Evolutionary conservation across 352 stramenopile species (phyloP), one percentile per base, ranked within the genome.

Genomic region (Pythium brachiatum): DNA sequence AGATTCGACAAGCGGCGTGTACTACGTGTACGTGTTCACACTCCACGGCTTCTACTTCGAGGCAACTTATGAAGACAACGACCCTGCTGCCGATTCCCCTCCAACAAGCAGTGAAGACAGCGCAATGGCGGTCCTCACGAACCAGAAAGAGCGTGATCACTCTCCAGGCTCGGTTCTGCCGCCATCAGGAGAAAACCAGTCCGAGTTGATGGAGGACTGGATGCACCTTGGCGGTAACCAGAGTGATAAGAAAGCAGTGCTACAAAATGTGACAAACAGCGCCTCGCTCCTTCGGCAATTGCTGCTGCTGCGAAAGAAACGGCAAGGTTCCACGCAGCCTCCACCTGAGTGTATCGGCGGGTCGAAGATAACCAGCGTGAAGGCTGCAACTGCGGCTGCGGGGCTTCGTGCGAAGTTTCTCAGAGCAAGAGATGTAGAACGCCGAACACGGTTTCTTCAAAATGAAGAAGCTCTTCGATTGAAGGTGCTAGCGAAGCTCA

Each of bases 331-430:
- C 20, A 51, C 65, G 1, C 26, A 73, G 25, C 64, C 69, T 18
- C 69, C 67, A 7, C 74, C 76, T 0, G 64, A 79, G 26, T 60
- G 76, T 29, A 27, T 88, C 7, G 31, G 71, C 36, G 79, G 76
- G 7, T 65, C 62, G 9, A 76, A 70, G 46, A 62, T 86, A 0
- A 65, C 25, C 8, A 70, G 47, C 26, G 57, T 61, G 5, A 86
- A 76, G 39, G 46, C 66, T 0, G 12, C 75, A 3, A 70, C 75
- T 8, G 64, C 65, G 16, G 76, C 78, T 3, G 67, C 71, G 27
- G 73, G 71, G 2, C 56, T 88, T n/a, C 76, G 74, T 8, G 64
- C 63, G 2, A 88, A 88, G 67, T 78, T 84, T 21, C 65, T 86
- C 15, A 52, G 53, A 18, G 78, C 78, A 7, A 72, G 76, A 27